phyloP scores from a whole-genome alignment of 2,329 filamentous ascomycete genomes.

The Paecilomyces niveus region DNA sequence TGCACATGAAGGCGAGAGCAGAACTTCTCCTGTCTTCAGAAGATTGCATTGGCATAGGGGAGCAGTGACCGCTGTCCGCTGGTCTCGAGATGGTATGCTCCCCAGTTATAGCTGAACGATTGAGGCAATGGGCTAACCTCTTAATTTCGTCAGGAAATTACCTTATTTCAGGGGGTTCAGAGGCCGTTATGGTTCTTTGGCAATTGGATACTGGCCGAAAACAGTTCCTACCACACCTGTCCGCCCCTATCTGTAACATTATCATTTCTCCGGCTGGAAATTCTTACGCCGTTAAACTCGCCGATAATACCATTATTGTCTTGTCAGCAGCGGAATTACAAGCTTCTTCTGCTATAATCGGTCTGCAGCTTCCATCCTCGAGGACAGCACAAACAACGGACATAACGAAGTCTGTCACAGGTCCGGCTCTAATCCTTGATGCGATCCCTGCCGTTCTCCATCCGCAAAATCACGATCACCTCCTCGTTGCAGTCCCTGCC shows the following conservation, averaged over 20 bases:
- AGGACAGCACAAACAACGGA: constrained; percentile 46
- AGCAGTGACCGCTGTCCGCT: constrained; percentile 76
- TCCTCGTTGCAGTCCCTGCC: constrained; percentile 61
- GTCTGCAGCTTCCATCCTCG: constrained; percentile 56
- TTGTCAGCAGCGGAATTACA: constrained; percentile 84
- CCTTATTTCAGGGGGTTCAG: constrained; percentile 82
- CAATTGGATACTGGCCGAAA: constrained; percentile 80
- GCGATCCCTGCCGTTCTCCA: constrained; percentile 55
- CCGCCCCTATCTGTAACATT: constrained; percentile 75
- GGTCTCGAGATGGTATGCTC: constrained; percentile 74
- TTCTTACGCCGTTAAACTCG: constrained; percentile 75
- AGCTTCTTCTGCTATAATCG: constrained; percentile 75
- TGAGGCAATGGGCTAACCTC: constrained; percentile 17
- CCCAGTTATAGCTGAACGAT: neutral
- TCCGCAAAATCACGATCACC: constrained; percentile 54
- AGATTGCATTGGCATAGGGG: constrained; percentile 88
- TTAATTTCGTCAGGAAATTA: constrained; percentile 63
- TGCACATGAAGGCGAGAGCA: constrained; percentile 33
- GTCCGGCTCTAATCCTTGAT: constrained; percentile 3
- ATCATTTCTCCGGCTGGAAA: constrained; percentile 72
- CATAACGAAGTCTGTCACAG: constrained; percentile 19
- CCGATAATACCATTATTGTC: constrained; percentile 88
- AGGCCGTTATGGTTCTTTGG: constrained; percentile 86
- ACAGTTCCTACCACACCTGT: constrained; percentile 84
- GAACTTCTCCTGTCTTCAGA: constrained; percentile 42